Percentiles rank a stretch among this genome's conserved stretches.
Conservation (phyloP, 129 eudicot genomes). For the Helichrysum umbraculigerum region DNA sequence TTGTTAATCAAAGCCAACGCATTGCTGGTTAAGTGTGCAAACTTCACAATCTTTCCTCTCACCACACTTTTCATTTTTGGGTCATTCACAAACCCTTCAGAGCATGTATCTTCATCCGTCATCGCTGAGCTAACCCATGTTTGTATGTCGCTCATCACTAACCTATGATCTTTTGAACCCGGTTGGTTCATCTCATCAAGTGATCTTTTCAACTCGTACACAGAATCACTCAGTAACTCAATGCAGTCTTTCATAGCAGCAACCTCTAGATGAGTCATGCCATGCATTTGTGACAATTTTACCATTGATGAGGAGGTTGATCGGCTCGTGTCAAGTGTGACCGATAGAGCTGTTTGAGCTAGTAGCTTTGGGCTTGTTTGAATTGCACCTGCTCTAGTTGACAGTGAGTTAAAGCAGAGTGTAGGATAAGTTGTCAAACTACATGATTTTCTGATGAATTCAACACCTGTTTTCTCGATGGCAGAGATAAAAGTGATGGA, state of each 20-base stretch:
- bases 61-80: constrained; percentile 43
- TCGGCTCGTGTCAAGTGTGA: constrained; percentile 37
- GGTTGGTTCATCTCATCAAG: constrained; percentile 40
- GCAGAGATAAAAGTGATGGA: constrained; percentile 14
- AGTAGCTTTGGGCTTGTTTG: constrained; percentile 43
- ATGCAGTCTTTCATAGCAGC: constrained; percentile 51
- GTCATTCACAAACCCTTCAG: constrained; percentile 50
- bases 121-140: constrained; percentile 70
- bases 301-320: constrained; percentile 39
- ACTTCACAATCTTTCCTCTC: constrained; percentile 49
- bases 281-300: constrained; percentile 35
- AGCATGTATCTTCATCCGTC: constrained; percentile 58
- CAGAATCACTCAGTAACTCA: constrained; percentile 39
- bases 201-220: constrained; percentile 35
- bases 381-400: constrained; percentile 38
- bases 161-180: constrained; percentile 8
- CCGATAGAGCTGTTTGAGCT: constrained; percentile 36
- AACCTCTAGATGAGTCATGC: constrained; percentile 33
- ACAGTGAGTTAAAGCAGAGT: constrained; percentile 47
- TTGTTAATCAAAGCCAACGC: constrained; percentile 57
- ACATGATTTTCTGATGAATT: constrained; percentile 46
- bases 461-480: constrained; percentile 17
- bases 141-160: constrained; percentile 42
- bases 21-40: constrained; percentile 57
- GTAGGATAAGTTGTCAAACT: constrained; percentile 40